Percentiles rank a stretch among this genome's conserved stretches.
These are phyloP conservation scores for Dissoconium aciculare DNA, from an alignment of 2,329 filamentous ascomycete genomes.

Conservation along the genomic window DNA sequence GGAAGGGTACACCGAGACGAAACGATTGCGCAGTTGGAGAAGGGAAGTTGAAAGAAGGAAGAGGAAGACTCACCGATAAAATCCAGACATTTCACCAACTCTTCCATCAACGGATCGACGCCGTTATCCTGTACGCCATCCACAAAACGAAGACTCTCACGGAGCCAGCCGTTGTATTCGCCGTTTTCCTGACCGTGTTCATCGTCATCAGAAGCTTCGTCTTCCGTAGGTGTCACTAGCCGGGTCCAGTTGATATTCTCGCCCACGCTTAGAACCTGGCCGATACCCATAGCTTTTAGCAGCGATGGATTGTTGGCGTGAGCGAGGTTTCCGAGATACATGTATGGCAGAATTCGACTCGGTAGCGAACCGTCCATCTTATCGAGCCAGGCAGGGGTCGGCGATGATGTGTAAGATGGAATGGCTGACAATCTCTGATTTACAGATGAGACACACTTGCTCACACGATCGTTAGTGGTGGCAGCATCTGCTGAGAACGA, in stretches of 20 bases:
- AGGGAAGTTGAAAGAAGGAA: neutral
- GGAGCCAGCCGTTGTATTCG: slow-evolving; percentile 58
- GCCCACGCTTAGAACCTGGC: slow-evolving; percentile 78
- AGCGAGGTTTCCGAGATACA: slow-evolving; percentile 86
- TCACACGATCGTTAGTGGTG: no score
- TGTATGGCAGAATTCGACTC: slow-evolving; percentile 75
- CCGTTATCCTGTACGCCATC: slow-evolving; percentile 91
- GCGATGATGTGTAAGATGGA: slow-evolving; percentile 33
- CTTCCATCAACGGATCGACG: slow-evolving; percentile 74
- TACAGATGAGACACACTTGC: no score
- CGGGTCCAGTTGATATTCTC: slow-evolving; percentile 73
- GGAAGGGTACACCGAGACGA: no score
- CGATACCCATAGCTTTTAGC: slow-evolving; percentile 64
- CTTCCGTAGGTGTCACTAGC: slow-evolving; percentile 35
- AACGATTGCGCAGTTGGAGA: neutral
- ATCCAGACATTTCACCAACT: slow-evolving; percentile 71
- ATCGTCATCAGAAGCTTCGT: no score
- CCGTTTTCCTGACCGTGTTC: no score
- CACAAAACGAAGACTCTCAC: slow-evolving; percentile 64
- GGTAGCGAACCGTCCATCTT: slow-evolving; percentile 82
- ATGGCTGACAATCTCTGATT: slow-evolving; percentile 61
- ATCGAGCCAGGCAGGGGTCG: slow-evolving; percentile 65
- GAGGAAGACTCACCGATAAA: slow-evolving; percentile 66
- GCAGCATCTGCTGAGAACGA: no score
- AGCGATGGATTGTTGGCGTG: slow-evolving; percentile 91